These are phyloP conservation scores for Monilinia fructigena DNA, from an alignment of 2,329 filamentous ascomycete species.

Conservation along the genomic window DNA sequence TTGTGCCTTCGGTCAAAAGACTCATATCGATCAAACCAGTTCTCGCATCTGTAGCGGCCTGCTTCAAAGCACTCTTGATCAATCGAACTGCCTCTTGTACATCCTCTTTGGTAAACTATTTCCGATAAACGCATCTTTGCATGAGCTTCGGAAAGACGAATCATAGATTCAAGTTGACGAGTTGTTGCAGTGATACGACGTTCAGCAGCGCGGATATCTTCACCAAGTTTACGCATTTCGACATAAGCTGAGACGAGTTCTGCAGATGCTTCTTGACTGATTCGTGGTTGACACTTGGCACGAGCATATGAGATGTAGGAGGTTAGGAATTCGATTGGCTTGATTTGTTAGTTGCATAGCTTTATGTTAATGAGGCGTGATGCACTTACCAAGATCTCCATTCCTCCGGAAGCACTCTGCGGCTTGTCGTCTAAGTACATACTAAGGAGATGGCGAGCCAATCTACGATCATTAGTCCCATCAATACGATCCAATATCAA, in stretches of 20 bases:
- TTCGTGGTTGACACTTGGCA: conserved; percentile 75
- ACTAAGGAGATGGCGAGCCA: conserved; percentile 88
- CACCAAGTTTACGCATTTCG: conserved; percentile 89
- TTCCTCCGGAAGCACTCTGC: conserved; percentile 70
- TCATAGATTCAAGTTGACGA: conserved; percentile 96
- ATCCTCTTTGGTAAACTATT: conserved; percentile 72
- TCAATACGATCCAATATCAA: conserved; percentile 92
- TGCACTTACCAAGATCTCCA: conserved; percentile 75
- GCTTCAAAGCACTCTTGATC: conserved; percentile 92
- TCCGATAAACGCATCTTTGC: conserved; percentile 90
- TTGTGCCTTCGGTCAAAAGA: conserved; percentile 89
- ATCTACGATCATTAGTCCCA: conserved; percentile 80
- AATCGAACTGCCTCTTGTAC: conserved; percentile 88
- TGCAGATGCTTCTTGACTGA: conserved; percentile 76
- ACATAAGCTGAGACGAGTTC: conserved; percentile 87
- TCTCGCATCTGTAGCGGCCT: conserved; percentile 89
- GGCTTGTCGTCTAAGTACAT: conserved; percentile 97
- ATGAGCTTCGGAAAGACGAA: conserved; percentile 91
- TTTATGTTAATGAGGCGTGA: conserved; percentile 17
- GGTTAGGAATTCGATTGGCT: conserved; percentile 94
- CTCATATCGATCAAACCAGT: conserved; percentile 96
- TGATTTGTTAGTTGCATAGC: conserved; percentile 12
- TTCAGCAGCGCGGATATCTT: conserved; percentile 81
- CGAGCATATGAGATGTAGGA: conserved; percentile 97
- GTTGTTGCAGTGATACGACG: conserved; percentile 98